phyloP scores from a whole-genome alignment of 2,329 filamentous ascomycete species.

The Parascedosporium putredinis region DNA sequence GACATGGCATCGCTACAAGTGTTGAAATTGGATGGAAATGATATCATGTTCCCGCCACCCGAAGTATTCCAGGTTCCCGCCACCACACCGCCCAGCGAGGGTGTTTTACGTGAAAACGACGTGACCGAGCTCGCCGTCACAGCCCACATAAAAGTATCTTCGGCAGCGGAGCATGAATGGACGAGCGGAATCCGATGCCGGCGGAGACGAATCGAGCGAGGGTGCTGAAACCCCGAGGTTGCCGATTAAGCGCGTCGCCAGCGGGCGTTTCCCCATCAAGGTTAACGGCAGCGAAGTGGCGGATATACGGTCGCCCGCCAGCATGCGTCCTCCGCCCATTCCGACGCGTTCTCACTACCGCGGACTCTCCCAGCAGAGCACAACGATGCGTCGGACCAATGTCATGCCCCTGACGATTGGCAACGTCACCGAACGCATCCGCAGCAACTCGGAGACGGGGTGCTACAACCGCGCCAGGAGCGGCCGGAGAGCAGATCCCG shows the following conservation, averaged over 20 bases:
- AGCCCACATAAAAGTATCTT: conserved; percentile 49
- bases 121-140: conserved; percentile 51
- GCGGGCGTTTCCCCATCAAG: conserved; percentile 57
- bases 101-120: conserved; percentile 46
- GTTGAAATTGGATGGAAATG: conserved; percentile 82
- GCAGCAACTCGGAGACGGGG: conserved; percentile 55
- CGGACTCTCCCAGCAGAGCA: conserved; percentile 58
- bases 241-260: conserved; percentile 47
- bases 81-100: conserved; percentile 42
- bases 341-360: conserved; percentile 74
- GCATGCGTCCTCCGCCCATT: conserved; percentile 57
- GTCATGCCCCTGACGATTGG: conserved; percentile 62
- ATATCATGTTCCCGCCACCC: conserved; percentile 67
- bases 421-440: conserved; percentile 56
- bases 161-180: conserved; percentile 41
- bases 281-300: conserved; percentile 63
- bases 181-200: conserved; percentile 43
- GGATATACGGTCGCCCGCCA: conserved; percentile 57
- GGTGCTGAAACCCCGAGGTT: conserved; percentile 70
- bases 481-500: conserved; percentile 45
- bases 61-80: conserved; percentile 45
- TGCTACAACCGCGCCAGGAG: conserved; percentile 35
- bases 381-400: conserved; percentile 55
- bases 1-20: conserved; percentile 86
- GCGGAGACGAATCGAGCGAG: conserved; percentile 57